phyloP scores from a whole-genome alignment of 441 rosid genomes.

The Isatis lusitanica region DNA sequence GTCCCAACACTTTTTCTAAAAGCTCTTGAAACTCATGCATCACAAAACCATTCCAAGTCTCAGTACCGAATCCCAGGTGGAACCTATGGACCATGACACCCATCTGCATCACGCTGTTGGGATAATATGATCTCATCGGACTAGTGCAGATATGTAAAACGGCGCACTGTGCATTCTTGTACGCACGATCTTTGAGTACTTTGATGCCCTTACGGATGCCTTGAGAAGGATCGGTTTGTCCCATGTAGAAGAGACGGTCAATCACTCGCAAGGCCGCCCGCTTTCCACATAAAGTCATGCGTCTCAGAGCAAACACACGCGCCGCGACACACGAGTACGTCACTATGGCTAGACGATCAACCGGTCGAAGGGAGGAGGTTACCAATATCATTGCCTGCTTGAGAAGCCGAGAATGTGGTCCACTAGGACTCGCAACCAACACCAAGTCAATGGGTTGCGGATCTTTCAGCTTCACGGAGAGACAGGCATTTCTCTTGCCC shows the following conservation, averaged over 20 bases:
- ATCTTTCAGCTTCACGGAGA: constrained; percentile 59
- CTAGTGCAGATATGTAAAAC: constrained; percentile 71
- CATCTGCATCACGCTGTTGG: constrained; percentile 41
- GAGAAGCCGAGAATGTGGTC: constrained; percentile 74
- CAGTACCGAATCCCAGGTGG: constrained; percentile 63
- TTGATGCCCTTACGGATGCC: constrained; percentile 77
- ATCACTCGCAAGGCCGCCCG: constrained; percentile 73
- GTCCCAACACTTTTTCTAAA: constrained; percentile 56
- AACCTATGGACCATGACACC: constrained; percentile 65
- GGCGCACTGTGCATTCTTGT: constrained; percentile 65
- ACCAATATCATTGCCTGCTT: constrained; percentile 83
- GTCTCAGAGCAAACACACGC: constrained; percentile 72
- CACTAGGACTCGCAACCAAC: constrained; percentile 78
- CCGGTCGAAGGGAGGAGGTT: constrained; percentile 66
- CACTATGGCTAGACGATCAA: constrained; percentile 78
- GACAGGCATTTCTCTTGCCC: constrained; percentile 48
- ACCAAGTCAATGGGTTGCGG: constrained; percentile 68
- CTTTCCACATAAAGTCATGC: constrained; percentile 82
- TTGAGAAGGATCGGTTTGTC: constrained; percentile 75
- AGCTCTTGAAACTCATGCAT: constrained; percentile 82
- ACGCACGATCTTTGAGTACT: constrained; percentile 73
- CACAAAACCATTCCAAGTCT: constrained; percentile 60
- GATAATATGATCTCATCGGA: constrained; percentile 54
- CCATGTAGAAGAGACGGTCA: constrained; percentile 76
- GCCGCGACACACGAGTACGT: constrained; percentile 75